phyloP scores from a whole-genome alignment of 345 rosid species.

The Microthlaspi erraticum region DNA sequence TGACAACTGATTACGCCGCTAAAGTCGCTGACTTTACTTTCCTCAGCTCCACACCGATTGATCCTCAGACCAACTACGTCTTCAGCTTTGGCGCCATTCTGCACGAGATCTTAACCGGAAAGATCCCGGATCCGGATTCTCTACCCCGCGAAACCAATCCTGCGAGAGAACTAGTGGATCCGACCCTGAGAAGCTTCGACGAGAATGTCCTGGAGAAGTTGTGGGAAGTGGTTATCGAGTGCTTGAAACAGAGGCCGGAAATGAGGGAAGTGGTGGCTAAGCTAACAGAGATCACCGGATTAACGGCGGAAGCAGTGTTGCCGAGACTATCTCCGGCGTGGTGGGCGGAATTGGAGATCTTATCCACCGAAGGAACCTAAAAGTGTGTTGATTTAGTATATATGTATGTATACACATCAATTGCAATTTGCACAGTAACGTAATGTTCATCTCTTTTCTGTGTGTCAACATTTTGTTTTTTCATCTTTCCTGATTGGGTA shows the following conservation, averaged over 20 bases:
- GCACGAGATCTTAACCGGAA: slow-evolving; percentile 81
- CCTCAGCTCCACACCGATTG: slow-evolving; percentile 50
- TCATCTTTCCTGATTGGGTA: slow-evolving; percentile 16
- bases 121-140: slow-evolving; percentile 56
- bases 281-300: slow-evolving; percentile 74
- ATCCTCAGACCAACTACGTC: slow-evolving; percentile 51
- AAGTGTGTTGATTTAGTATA: slow-evolving; percentile 26
- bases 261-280: slow-evolving; percentile 63
- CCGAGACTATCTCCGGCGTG: slow-evolving; percentile 87
- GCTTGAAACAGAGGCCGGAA: slow-evolving; percentile 60
- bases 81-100: slow-evolving; percentile 70
- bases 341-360: slow-evolving; percentile 99
- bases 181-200: slow-evolving; percentile 55
- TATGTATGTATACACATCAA: slow-evolving; percentile 3
- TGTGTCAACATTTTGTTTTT: slow-evolving; percentile 15
- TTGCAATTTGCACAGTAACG: slow-evolving; percentile 28
- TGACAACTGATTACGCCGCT: slow-evolving; percentile 89
- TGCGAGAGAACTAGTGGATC: slow-evolving; percentile 61
- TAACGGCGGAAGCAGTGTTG: slow-evolving; percentile 71
- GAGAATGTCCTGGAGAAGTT: slow-evolving; percentile 60
- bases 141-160: slow-evolving; percentile 50
- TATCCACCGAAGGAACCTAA: slow-evolving; percentile 62
- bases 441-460: slow-evolving; percentile 13
- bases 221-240: slow-evolving; percentile 61
- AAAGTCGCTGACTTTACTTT: slow-evolving; percentile 82